These are phyloP conservation scores for Ormosia semicastrata DNA, from an alignment of 306 rosid genomes.

Conservation along the genomic window DNA sequence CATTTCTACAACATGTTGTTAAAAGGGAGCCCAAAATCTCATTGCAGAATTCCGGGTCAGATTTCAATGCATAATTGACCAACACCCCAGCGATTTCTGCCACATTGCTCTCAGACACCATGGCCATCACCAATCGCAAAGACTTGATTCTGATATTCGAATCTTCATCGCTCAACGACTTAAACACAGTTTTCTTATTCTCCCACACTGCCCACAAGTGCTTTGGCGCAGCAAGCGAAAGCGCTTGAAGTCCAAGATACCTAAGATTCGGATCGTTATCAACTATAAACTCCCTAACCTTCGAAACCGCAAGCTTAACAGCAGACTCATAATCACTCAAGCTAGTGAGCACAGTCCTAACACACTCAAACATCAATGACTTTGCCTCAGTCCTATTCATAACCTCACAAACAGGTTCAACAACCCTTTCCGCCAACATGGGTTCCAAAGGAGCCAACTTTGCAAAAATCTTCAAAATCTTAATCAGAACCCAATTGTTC, in stretches of 20 bases:
- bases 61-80: conserved; percentile 74
- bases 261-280: conserved; percentile 87
- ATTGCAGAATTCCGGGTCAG: conserved; percentile 79
- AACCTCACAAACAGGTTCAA: conserved; percentile 76
- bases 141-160: conserved; percentile 78
- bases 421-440: conserved; percentile 71
- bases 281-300: conserved; percentile 64
- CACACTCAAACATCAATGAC: conserved; percentile 79
- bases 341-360: conserved; percentile 76
- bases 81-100: conserved; percentile 71
- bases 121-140: conserved; percentile 70
- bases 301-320: conserved; percentile 65
- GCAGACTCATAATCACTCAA: conserved; percentile 66
- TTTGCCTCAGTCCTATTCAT: conserved; percentile 73
- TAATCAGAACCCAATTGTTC: conserved; percentile 90
- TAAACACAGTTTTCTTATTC: conserved; percentile 80
- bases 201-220: conserved; percentile 85
- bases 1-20: conserved; percentile 54
- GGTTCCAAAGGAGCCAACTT: conserved; percentile 77
- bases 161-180: conserved; percentile 81
- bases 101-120: conserved; percentile 77
- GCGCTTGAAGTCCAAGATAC: conserved; percentile 85
- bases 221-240: conserved; percentile 47
- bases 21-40: conserved; percentile 78
- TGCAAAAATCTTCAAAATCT: conserved; percentile 75